Base-by-base conservation (phyloP, 495 filamentous ascomycete genomes). In the Trichoderma virens region DNA sequence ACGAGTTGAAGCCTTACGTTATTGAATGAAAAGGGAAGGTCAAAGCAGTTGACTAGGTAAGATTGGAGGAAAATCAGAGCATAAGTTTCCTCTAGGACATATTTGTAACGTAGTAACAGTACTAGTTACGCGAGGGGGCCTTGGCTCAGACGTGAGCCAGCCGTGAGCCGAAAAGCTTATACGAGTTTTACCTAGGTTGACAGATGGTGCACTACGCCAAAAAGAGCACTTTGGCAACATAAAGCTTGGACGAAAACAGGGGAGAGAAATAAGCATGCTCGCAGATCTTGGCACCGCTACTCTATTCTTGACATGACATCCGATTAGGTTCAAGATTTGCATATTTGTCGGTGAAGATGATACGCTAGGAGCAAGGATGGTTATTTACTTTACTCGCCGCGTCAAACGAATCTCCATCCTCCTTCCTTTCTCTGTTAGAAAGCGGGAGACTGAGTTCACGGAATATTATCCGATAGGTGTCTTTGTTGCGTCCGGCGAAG, bases 301-400 rank as follows among this genome's bases (percentile, higher is more conserved):
- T 28, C 16, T 28, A 9, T 56, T 30, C 9, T 20, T 25, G 51
- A 27, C 28, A 59, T 69, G 51, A 63, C 73, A 34, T 45, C 43
- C 43, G 43, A 47, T 47, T 47, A 20, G 43, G 18, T 47, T 47
- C 18, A 4, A 47, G 43, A 47, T 35, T 35, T n/a, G n/a, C n/a
- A 13, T 35, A 6, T 13, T 13, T 35, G 34, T 35, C 34, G 34
- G 34, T 35, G 34, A 35, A 35, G 34, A 35, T 35, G 34, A 13
- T 35, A 13, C 6, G 34, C 13, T n/a, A n/a, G n/a, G n/a, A n/a
- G n/a, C n/a, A n/a, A n/a, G n/a, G n/a, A n/a, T n/a, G n/a, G 34
- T 35, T 13, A 35, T 35, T 35, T 13, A 35, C 34, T 13, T 35
- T 13, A 35, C 34, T 35, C 34, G 34, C n/a, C n/a, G n/a, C n/a